A percentile compares a stretch with the other conserved stretches of the same genome.
Evolutionary conservation across 2,329 filamentous ascomycete genomes (phyloP).

Genomic region (Gnomoniopsis sp.): DNA sequence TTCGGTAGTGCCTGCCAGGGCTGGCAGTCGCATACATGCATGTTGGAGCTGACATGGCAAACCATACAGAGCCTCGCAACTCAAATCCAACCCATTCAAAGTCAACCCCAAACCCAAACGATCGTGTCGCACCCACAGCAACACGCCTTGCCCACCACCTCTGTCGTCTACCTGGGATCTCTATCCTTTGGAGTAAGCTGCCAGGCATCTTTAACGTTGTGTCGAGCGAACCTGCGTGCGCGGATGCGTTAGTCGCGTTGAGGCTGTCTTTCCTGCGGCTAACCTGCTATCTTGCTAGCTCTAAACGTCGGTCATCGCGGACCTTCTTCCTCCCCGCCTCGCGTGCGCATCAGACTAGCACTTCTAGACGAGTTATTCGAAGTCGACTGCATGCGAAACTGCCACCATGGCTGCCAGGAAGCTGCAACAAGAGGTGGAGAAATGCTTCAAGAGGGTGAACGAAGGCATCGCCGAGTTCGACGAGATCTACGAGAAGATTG

Average conservation of each 20-base stretch:
- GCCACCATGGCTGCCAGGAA: constrained; percentile 87
- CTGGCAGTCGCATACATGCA: background rate
- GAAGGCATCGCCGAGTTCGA: constrained; percentile 94
- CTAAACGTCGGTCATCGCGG: background rate
- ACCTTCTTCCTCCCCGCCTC: background rate
- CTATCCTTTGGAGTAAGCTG: background rate
- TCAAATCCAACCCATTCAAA: background rate
- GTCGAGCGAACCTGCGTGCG: background rate
- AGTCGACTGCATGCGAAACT: constrained; percentile 10
- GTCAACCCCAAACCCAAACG: background rate
- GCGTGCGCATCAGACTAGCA: background rate
- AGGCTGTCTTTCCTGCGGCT: background rate
- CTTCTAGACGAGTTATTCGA: background rate
- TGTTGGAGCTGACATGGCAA: background rate
- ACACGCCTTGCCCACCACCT: background rate
- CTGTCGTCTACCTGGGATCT: background rate
- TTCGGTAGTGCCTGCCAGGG: background rate
- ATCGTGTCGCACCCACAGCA: background rate
- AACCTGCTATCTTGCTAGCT: background rate
- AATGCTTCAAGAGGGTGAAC: constrained; percentile 97
- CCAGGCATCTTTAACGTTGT: background rate
- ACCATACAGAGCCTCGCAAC: background rate
- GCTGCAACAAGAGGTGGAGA: constrained; percentile 96
- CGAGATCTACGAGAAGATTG: constrained; percentile 95
- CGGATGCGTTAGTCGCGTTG: background rate